Evolutionary conservation across 1,139 yeast genomes (phyloP).

Genomic region (Eremothecium gossypii): DNA sequence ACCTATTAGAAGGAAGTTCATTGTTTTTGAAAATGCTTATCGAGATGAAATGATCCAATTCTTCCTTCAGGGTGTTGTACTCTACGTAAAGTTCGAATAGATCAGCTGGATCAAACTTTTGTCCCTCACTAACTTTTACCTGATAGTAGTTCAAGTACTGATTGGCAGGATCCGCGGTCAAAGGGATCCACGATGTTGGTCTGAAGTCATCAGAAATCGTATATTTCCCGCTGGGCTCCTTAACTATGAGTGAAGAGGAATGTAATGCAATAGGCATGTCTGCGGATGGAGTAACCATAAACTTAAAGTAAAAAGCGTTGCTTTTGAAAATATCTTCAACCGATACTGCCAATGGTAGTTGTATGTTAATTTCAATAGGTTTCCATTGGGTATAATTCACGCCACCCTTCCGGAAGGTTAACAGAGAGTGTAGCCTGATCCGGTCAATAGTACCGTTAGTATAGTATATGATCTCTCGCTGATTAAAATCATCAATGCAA

Average conservation of each 20-base stretch:
- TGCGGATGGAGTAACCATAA: conserved; percentile 22
- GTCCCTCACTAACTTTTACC: conserved; percentile 9
- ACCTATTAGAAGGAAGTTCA: neutral
- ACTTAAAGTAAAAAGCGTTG: conserved; percentile 24
- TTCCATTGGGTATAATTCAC: conserved; percentile 12
- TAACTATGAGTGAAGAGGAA: neutral
- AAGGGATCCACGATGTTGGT: conserved; percentile 13
- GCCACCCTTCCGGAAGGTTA: conserved; percentile 7
- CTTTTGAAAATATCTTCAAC: conserved; percentile 28
- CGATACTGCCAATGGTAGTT: conserved; percentile 26
- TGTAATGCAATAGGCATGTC: conserved; percentile 6
- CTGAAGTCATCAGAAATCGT: conserved; percentile 15
- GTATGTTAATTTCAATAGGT: conserved; percentile 12
- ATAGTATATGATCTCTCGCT: conserved; percentile 13
- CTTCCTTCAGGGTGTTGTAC: conserved; percentile 23
- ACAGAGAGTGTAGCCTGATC: conserved; percentile 12
- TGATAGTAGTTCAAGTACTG: conserved; percentile 23
- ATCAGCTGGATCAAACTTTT: conserved; percentile 14
- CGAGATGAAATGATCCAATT: conserved; percentile 22
- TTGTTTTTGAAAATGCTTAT: neutral
- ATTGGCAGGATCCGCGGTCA: conserved; percentile 15
- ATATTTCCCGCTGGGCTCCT: conserved; percentile 8
- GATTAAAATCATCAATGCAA: conserved; percentile 4
- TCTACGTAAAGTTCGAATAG: conserved; percentile 17
- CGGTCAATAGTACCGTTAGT: conserved; percentile 11